Conservation (phyloP, 164 flowering plant species). For the Vitis rotundifolia region DNA sequence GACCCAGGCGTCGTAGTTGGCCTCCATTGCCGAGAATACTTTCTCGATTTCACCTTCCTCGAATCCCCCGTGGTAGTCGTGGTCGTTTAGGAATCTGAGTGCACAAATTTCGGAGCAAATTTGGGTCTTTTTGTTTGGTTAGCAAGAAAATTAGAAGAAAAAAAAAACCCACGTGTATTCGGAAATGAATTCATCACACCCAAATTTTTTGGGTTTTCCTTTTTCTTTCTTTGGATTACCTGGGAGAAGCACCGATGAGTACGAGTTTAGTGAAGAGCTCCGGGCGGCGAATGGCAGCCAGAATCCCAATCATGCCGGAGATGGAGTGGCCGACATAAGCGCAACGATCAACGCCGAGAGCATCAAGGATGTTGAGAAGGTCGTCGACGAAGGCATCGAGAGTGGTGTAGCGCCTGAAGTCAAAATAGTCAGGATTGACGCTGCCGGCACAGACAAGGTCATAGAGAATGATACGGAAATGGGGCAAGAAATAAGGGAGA, state of each 20-base stretch:
- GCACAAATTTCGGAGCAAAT: no score
- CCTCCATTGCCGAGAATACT: conserved; percentile 82
- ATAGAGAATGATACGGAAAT: conserved; percentile 64
- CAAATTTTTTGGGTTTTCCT: no score
- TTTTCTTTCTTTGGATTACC: conserved; percentile 31
- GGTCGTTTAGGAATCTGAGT: conserved; percentile 73
- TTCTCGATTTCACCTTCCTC: conserved; percentile 79
- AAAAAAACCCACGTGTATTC: no score
- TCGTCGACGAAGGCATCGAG: conserved; percentile 93
- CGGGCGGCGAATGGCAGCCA: conserved; percentile 88
- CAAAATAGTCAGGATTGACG: conserved; percentile 88
- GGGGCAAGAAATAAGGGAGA: conserved; percentile 59
- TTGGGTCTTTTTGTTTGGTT: no score
- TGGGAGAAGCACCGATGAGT: conserved; percentile 92
- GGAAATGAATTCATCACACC: no score
- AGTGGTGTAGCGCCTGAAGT: conserved; percentile 66
- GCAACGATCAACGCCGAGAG: conserved; percentile 59
- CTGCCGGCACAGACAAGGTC: conserved; percentile 96
- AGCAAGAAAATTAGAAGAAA: no score
- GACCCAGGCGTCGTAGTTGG: conserved; percentile 91
- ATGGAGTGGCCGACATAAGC: conserved; percentile 90
- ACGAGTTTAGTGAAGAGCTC: conserved; percentile 83
- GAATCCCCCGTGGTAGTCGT: conserved; percentile 88
- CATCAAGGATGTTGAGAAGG: conserved; percentile 72
- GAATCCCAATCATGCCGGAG: conserved; percentile 90